Base-by-base conservation (phyloP, 140 eudicot genomes). In the Cichorium intybus region DNA sequence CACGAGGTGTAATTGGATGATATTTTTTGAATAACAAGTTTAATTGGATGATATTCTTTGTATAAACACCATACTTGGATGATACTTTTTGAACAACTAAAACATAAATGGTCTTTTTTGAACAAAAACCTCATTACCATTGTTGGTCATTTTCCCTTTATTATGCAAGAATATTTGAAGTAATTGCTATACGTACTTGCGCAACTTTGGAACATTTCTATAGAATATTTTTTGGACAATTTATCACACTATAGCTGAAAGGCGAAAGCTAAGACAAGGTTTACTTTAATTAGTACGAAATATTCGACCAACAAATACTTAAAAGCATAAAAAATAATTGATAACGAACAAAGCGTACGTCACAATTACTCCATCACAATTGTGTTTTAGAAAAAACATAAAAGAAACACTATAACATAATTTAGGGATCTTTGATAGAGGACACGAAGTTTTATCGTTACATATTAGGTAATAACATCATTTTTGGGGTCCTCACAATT, bases 161-260 rank as follows among this genome's bases (percentile, higher is more conserved):
- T n/a, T n/a, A n/a, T 71, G 35, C 28, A 49, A 9, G 76, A 51
- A 71, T 71, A 61, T 33, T 23, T 61, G 63, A 71, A 71, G 77
- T 62, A 37, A 50, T 51, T 62, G 56, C 16, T 35, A 46, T 51
- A 45, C 61, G 77, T 61, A 71, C 70, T 71, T 71, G 70, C 53
- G n/a, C 47, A 37, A 61, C 47, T 61, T 71, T 71, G 77, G 70
- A 61, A 52, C 70, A 61, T 71, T 51, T 60, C 2, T 22, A 18
- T 24, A 16, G 76, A 60, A 60, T 71, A 71, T 24, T 18, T 61
- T 61, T 54, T 41, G 23, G 22, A 55, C 2, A 53, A 68, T 26
- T 24, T 55, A 64, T 63, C 53, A n/a, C 52, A 29, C 39, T 17
- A 52, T 71, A 60, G 56, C 34, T 43, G 48, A 72, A 26, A 60